Evolutionary conservation across 75 land plant genomes (phyloP).

Genomic region (Sequoia sempervirens): DNA sequence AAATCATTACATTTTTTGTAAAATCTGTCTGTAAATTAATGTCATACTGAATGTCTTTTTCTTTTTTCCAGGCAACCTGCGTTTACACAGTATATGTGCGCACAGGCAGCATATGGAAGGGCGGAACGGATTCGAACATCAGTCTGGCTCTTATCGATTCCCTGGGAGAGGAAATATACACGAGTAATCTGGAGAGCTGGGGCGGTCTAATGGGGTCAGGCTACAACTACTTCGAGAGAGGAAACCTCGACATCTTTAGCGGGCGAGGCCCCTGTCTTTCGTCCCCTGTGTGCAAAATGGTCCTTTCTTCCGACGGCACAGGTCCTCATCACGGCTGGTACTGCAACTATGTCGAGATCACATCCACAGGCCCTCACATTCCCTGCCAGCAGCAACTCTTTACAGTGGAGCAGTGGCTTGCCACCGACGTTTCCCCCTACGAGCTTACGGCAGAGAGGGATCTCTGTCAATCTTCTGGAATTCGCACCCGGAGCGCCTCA

Average conservation of each 20-base stretch:
- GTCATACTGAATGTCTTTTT: not conserved
- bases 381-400: constrained; percentile 36
- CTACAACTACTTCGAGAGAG: no score
- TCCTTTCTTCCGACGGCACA: constrained; percentile 44
- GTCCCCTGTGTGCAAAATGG: no score
- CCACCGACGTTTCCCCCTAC: constrained; percentile 48
- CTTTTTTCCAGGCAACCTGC: constrained; percentile 7
- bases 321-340: constrained; percentile 71
- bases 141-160: constrained; percentile 21
- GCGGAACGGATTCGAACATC: constrained; percentile 43
- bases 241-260: no score
- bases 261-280: no score
- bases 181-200: not conserved
- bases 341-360: constrained; percentile 67
- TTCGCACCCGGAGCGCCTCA: no score
- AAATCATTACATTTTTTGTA: not conserved
- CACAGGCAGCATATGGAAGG: constrained; percentile 38
- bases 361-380: constrained; percentile 50
- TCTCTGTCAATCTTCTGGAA: constrained; percentile 15
- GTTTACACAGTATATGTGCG: constrained; percentile 46
- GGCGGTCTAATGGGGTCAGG: no score
- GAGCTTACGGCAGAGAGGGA: constrained; percentile 37
- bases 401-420: constrained; percentile 55
- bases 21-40: not conserved
- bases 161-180: not conserved